Evolutionary conservation across 768 basidiomycete species (phyloP).

Genomic region (Infundibulicybe gibba): DNA sequence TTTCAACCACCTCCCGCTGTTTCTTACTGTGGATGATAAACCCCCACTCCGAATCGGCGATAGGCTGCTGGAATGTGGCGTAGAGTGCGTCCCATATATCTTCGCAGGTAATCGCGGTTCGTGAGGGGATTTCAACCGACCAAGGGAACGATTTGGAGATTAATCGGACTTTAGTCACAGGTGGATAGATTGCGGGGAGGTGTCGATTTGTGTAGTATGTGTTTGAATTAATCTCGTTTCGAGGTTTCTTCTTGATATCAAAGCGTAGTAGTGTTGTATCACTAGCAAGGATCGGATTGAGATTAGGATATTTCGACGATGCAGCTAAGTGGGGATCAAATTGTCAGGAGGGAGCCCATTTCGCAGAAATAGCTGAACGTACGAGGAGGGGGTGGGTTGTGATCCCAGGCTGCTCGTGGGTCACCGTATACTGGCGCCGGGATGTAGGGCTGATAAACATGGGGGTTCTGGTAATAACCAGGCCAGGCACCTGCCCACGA

Average conservation of each 20-base stretch:
- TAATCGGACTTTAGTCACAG: constrained; percentile 43
- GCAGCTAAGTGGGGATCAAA: background rate
- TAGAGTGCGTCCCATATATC: constrained; percentile 55
- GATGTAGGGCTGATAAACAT: constrained; percentile 5
- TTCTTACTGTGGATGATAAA: constrained; percentile 42
- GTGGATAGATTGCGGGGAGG: constrained; percentile 31
- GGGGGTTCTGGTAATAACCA: constrained; percentile 3
- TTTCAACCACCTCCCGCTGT: constrained; percentile 39
- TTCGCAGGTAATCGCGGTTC: constrained; percentile 41
- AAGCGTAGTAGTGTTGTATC: constrained; percentile 48
- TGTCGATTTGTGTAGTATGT: constrained; percentile 35
- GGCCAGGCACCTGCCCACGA: constrained; percentile 8
- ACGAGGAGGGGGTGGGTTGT: constrained; percentile 1
- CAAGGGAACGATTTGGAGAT: constrained; percentile 65
- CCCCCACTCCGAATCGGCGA: constrained; percentile 70
- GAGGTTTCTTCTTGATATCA: constrained; percentile 42
- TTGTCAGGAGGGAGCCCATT: background rate
- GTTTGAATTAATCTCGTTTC: constrained; percentile 35
- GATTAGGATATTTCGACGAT: constrained; percentile 15
- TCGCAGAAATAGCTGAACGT: background rate
- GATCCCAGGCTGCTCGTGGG: background rate
- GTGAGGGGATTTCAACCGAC: constrained; percentile 50
- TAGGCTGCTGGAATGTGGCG: constrained; percentile 43
- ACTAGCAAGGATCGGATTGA: constrained; percentile 51
- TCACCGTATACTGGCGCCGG: constrained; percentile 2